These are phyloP conservation scores for Rhynchosporium graminicola DNA, from an alignment of 2,329 filamentous ascomycete genomes.

Conservation along the genomic window DNA sequence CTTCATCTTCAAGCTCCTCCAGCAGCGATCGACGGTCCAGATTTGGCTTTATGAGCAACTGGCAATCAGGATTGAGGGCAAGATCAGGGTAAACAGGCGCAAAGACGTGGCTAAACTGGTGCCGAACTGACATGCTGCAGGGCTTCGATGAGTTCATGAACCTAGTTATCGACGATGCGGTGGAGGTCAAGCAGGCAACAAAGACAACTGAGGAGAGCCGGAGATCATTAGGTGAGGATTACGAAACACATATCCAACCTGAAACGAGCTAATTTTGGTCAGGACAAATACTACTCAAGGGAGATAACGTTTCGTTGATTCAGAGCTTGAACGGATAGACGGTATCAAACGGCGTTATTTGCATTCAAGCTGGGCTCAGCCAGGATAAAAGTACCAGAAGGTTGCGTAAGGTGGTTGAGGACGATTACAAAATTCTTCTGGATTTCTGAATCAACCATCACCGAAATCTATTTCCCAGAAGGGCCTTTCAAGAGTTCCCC, in stretches of 20 bases:
- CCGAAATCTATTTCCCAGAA: constrained; percentile 20
- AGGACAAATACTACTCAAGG: constrained; percentile 68
- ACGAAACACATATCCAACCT: background rate
- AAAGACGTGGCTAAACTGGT: background rate
- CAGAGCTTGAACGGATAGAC: constrained; percentile 45
- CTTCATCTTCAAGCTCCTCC: constrained; percentile 92
- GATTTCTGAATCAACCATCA: constrained; percentile 21
- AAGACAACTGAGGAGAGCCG: constrained; percentile 80
- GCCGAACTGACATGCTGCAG: constrained; percentile 48
- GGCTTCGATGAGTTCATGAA: constrained; percentile 99
- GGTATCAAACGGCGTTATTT: constrained; percentile 33
- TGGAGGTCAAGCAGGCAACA: constrained; percentile 84
- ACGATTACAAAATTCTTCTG: constrained; percentile 18
- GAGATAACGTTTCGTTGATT: constrained; percentile 66
- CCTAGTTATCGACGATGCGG: constrained; percentile 90
- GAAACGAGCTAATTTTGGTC: constrained; percentile 28
- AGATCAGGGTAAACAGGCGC: constrained; percentile 74
- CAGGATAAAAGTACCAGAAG: constrained; percentile 27
- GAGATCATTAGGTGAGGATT: constrained; percentile 69
- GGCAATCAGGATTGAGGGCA: constrained; percentile 90
- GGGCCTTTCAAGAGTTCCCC: constrained; percentile 55
- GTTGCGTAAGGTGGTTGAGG: constrained; percentile 18
- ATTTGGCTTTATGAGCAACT: constrained; percentile 99
- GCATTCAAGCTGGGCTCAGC: constrained; percentile 27
- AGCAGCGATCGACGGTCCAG: constrained; percentile 72